A percentile compares a stretch with the other conserved stretches of the same genome.
phyloP scores from a whole-genome alignment of 208 protist genomes.

The Trypanosoma avium region DNA sequence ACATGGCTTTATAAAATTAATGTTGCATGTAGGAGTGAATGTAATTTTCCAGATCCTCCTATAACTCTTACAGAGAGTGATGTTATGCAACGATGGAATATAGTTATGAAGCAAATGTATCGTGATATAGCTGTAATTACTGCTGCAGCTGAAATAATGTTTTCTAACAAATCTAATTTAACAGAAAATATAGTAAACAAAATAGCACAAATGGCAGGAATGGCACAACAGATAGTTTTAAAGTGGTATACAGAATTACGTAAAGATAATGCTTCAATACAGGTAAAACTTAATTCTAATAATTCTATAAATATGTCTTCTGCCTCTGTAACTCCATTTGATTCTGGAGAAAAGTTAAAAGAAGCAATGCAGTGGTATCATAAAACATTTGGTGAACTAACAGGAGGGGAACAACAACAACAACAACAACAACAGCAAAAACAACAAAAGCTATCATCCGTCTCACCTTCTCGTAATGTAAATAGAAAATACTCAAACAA shows the following conservation, averaged over 20 bases:
- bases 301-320: not conserved
- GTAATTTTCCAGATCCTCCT: constrained; percentile 12
- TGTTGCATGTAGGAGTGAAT: constrained; percentile 25
- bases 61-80: constrained; percentile 6
- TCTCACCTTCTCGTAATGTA: not conserved
- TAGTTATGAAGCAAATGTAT: constrained; percentile 31
- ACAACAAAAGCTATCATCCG: not conserved
- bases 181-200: not conserved
- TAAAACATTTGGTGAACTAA: constrained; percentile 7
- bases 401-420: not conserved
- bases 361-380: constrained; percentile 46
- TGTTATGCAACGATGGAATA: constrained; percentile 17
- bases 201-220: constrained; percentile 30
- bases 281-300: not conserved
- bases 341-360: constrained; percentile 12
- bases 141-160: constrained; percentile 30
- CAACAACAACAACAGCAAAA: constrained; percentile 23
- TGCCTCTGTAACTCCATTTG: not conserved
- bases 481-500: not conserved
- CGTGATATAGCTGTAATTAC: constrained; percentile 31
- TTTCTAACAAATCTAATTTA: constrained; percentile 3
- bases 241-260: constrained; percentile 32
- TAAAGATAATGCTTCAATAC: not conserved
- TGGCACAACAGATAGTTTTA: constrained; percentile 31
- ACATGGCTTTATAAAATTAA: constrained; percentile 40